These are phyloP conservation scores for Warburgia ugandensis DNA, from an alignment of 164 flowering plant genomes.

Conservation along the genomic window DNA sequence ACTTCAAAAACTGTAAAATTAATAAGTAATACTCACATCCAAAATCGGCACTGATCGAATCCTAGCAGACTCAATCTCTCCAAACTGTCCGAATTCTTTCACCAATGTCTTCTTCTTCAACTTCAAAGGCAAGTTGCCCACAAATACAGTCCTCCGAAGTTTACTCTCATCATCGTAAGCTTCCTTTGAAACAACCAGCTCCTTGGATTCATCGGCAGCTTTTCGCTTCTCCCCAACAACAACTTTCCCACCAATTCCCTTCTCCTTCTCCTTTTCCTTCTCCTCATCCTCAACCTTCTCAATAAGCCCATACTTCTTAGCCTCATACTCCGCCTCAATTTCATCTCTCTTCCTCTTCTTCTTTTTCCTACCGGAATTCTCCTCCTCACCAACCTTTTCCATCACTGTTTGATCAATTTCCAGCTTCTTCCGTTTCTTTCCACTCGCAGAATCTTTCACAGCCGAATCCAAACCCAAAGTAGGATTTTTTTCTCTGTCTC, in stretches of 20 bases:
- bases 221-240: constrained; percentile 80
- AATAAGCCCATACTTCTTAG: constrained; percentile 27
- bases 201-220: constrained; percentile 40
- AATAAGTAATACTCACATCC: constrained; percentile 84
- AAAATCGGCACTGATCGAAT: constrained; percentile 80
- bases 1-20: no score
- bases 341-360: constrained; percentile 71
- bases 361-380: no score
- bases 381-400: neutral
- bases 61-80: constrained; percentile 85
- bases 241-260: no score
- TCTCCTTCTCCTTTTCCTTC: neutral
- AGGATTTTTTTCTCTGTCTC: no score
- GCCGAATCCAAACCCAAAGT: neutral
- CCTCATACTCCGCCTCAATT: constrained; percentile 55
- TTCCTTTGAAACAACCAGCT: constrained; percentile 51
- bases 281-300: constrained; percentile 14
- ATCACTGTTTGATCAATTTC: constrained; percentile 16
- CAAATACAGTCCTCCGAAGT: constrained; percentile 86
- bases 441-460: neutral
- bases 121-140: constrained; percentile 88
- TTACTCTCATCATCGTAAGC: constrained; percentile 87
- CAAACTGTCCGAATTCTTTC: constrained; percentile 73
- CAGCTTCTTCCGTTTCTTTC: constrained; percentile 3
- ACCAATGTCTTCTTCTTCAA: constrained; percentile 71